Evolutionary conservation across 306 rosid genomes (phyloP), one percentile per base, ranked within the genome.

Genomic region (Sophora flavescens): DNA sequence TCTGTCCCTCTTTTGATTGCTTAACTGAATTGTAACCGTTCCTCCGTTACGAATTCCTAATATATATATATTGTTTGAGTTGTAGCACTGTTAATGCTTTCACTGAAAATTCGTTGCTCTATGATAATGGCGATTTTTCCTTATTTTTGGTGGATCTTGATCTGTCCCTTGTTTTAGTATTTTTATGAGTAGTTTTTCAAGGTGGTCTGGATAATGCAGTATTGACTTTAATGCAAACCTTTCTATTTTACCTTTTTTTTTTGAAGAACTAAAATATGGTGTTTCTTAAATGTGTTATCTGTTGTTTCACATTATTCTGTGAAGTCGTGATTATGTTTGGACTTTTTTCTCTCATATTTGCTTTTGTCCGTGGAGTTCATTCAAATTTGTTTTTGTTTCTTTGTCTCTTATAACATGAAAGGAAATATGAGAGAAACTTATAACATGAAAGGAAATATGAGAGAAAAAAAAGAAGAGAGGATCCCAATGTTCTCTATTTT

Each of bases 121-220:
- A 1, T 38, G 7, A 35, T 42, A 64, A 70, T 65, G 66, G 36
- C 14, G 74, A 36, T 58, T 28, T 15, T 33, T 39, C 17, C 0
- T 4, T 53, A 28, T 30, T 47, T 56, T 17, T 50, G 5, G 42
- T 67, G 74, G 86, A 86, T 91, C 91, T 80, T 86, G 94, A 89
- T 86, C 82, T 86, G 77, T 63, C 70, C 15, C 78, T 69, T 51
- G 15, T 70, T 63, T 39, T 39, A 39, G 10, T 6, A 45, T 26
- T 41, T 69, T 38, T 2, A 2, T 15, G 22, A 8, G 48, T 35
- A 22, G 11, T 41, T 70, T 39, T 63, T 63, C 52, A 28, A 3
- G 15, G 12, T 47, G 70, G 6, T 47, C 22, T 48, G 11, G 63
- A 22, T 15, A 63, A 63, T 51, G 52, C 41, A 13, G 26, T 51